A percentile compares a stretch with the other conserved stretches of the same genome.
Evolutionary conservation across 345 rosid species (phyloP).

Genomic region (Microcos paniculata): DNA sequence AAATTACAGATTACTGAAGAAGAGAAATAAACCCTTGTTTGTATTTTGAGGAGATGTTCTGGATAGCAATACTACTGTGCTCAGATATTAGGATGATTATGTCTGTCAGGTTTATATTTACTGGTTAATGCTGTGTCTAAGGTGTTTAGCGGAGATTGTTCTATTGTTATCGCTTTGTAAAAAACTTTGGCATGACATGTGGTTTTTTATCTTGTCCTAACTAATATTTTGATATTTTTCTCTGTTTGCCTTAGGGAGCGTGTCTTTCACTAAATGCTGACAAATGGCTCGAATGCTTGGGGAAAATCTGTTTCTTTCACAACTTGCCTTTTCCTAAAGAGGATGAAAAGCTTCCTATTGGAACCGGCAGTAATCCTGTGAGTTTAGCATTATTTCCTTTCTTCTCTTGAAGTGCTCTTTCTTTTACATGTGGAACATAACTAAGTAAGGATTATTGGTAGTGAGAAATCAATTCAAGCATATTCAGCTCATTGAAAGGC

Average conservation of each 20-base stretch:
- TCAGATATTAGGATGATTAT: background rate
- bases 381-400: constrained; percentile 30
- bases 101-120: background rate
- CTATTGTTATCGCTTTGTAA: constrained; percentile 2
- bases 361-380: constrained; percentile 97
- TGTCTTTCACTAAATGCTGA: constrained; percentile 83
- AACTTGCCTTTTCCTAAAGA: constrained; percentile 56
- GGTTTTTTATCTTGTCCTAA: background rate
- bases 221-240: background rate
- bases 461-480: constrained; percentile 1
- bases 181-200: background rate
- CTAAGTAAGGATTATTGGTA: background rate
- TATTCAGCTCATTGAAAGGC: background rate
- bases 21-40: background rate
- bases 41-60: background rate
- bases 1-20: constrained; percentile 4
- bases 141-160: background rate
- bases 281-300: constrained; percentile 77
- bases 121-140: background rate
- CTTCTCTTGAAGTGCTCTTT: background rate
- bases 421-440: background rate
- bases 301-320: constrained; percentile 67
- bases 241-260: constrained; percentile 65
- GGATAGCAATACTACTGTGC: background rate
- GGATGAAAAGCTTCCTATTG: constrained; percentile 86